Conservation (phyloP, 2,329 filamentous ascomycete genomes). For the Calonectria ilicicola region DNA sequence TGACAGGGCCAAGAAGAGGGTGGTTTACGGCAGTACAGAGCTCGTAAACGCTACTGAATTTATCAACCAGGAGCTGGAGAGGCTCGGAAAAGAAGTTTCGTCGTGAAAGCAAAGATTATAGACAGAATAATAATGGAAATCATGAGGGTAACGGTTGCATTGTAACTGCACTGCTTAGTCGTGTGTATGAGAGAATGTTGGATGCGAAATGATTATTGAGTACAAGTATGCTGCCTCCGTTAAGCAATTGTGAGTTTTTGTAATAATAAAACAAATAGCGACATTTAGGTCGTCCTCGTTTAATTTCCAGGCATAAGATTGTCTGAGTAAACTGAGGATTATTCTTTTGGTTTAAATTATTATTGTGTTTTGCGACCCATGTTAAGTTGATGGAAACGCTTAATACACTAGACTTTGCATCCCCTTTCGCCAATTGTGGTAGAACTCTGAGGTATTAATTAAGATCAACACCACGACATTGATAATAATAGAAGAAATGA, state of each 20-base stretch:
- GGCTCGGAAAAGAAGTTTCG: constrained; percentile 68
- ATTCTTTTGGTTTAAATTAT: too few species aligned
- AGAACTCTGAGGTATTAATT: not conserved
- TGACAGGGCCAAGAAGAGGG: constrained; percentile 77
- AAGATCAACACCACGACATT: not conserved
- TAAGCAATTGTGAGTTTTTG: too few species aligned
- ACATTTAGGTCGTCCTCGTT: too few species aligned
- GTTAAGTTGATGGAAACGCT: too few species aligned
- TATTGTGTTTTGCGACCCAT: too few species aligned
- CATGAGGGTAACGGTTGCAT: not conserved
- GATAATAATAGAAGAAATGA: not conserved
- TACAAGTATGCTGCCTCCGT: not conserved
- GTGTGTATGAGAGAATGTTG: not conserved
- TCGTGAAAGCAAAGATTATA: constrained; percentile 39
- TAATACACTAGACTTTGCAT: too few species aligned
- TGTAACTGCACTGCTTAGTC: not conserved
- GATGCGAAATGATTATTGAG: not conserved
- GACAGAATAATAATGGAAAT: constrained; percentile 38
- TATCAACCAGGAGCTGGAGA: constrained; percentile 72
- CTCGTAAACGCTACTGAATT: constrained; percentile 78
- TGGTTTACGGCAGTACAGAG: constrained; percentile 96
- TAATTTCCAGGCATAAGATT: too few species aligned
- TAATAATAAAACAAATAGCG: too few species aligned
- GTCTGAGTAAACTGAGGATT: too few species aligned
- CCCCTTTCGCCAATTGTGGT: too few species aligned